phyloP scores from a whole-genome alignment of 192 early-diverging fungal genomes.

The Entrophospora sp. region DNA sequence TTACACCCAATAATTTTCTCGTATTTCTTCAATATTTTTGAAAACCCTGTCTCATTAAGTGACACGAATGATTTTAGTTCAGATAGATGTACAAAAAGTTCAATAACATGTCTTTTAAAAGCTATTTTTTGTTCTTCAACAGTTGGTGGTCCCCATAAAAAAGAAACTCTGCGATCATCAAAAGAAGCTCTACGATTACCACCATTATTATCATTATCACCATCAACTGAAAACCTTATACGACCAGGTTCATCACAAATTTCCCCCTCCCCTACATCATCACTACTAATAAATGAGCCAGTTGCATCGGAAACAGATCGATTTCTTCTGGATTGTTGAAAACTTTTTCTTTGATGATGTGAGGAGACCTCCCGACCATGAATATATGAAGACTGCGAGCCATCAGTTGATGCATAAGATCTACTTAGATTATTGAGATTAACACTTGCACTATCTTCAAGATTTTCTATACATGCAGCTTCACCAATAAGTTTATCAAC shows the following conservation, averaged over 20 bases:
- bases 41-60: constrained; percentile 86
- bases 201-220: too few species aligned
- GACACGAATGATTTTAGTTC: constrained; percentile 84
- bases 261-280: too few species aligned
- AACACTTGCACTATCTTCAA: constrained; percentile 17
- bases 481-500: constrained; percentile 56
- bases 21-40: constrained; percentile 95
- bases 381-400: constrained; percentile 3
- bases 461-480: constrained; percentile 36
- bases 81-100: constrained; percentile 74
- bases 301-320: neutral
- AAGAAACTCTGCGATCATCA: constrained; percentile 22
- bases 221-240: neutral
- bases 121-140: constrained; percentile 31
- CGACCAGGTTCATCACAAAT: neutral
- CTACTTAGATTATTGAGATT: neutral
- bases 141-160: constrained; percentile 28
- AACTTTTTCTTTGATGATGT: neutral
- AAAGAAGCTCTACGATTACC: too few species aligned
- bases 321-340: neutral
- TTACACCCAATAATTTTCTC: constrained; percentile 84
- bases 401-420: neutral
- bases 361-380: too few species aligned
- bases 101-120: constrained; percentile 43
- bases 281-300: neutral